Base-by-base conservation (phyloP, 768 basidiomycete species). In the Collybia mongolica region DNA sequence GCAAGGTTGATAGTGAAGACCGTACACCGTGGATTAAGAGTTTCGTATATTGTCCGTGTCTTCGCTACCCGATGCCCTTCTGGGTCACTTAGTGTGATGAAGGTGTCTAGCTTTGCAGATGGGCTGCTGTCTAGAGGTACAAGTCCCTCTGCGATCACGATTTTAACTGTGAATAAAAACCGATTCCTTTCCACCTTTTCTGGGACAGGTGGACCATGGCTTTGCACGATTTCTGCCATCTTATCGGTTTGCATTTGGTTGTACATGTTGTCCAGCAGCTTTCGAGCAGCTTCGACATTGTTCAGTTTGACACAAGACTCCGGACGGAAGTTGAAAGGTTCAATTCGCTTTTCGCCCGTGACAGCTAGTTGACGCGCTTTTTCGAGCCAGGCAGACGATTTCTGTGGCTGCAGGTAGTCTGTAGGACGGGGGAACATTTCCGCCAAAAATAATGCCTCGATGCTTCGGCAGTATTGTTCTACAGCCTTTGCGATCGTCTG, bases 271-370 rank as follows among this genome's bases (percentile, higher is more conserved):
- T 99, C 97, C 53, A 99, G 78, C 41, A 97, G 77, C 53, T 83
- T 83, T 24, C 94, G 83, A 1, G 95, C 93, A 9, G 92, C 88
- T 59, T 95, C 94, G 55, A 98, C 84, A 66, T 98, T 98, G 75
- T 99, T 99, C 44, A 98, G 79, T 73, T 98, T 98, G 65, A 99
- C 91, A 61, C 95, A 98, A 0, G 93, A 93, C 72, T 96, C 84
- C 0, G 94, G 81, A 44, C 81, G 84, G 74, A 99, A 98, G 60
- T 94, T 92, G 76, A 95, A 99, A 1, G 93, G 90, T 59, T 94
- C 93, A 39, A 95, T 79, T 66, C 90, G 95, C 76, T 91, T 94
- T 67, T 98, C 95, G 39, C 86, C 86, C 43, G 82, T 72, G 3
- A 77, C 75, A 8, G 91, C 76, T 2, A 95, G 82, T 58, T 85